A percentile compares a stretch with the other conserved stretches of the same genome.
These are phyloP conservation scores for Botrytis cinerea DNA, from an alignment of 2,329 filamentous ascomycete genomes.

Conservation along the genomic window DNA sequence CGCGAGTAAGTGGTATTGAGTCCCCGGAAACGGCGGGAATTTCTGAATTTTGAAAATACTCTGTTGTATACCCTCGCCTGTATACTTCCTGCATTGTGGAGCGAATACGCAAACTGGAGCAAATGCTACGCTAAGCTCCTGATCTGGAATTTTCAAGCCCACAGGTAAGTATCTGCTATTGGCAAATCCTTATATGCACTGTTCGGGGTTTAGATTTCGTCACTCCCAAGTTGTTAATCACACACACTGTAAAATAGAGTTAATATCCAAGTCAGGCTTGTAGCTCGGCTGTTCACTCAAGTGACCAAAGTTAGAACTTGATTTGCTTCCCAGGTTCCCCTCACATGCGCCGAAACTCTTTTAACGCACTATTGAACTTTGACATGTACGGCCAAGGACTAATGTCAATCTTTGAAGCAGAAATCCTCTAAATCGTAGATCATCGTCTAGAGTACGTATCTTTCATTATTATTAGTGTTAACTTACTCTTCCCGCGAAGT, in stretches of 20 bases:
- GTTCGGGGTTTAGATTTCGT: not conserved
- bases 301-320: not conserved
- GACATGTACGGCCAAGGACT: not conserved
- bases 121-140: not conserved
- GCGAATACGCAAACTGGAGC: not conserved
- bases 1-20: not conserved
- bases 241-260: not conserved
- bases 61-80: not conserved
- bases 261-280: not conserved
- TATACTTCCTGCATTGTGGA: not conserved
- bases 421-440: constrained; percentile 13
- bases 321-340: constrained; percentile 13
- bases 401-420: not conserved
- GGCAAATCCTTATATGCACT: not conserved
- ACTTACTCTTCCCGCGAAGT: not conserved
- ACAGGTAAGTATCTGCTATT: not conserved
- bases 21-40: not conserved
- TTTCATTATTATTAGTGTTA: not conserved
- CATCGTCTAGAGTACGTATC: constrained; percentile 2
- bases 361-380: constrained; percentile 5
- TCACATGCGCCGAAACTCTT: constrained; percentile 13
- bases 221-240: not conserved
- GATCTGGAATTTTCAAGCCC: not conserved
- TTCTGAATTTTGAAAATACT: not conserved
- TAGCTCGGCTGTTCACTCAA: not conserved